Base-by-base conservation (phyloP, 208 protist species). In the Trypanosoma boissoni region DNA sequence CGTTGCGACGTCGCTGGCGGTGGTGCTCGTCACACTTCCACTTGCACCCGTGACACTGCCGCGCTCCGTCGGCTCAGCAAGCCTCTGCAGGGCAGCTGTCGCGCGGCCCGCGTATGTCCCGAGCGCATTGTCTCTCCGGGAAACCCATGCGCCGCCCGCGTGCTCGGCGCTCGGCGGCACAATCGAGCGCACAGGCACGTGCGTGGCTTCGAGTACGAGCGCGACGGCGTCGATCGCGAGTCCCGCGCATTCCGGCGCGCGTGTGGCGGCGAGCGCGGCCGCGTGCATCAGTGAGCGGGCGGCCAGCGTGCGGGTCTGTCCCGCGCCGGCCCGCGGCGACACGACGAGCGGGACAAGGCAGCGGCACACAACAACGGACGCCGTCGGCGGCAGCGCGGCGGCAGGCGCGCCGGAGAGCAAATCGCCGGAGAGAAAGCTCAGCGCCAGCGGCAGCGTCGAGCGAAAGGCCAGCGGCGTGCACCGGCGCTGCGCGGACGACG, bases 261-360 rank as follows among this genome's bases (percentile, higher is more conserved):
- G 23, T 9, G 9, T 6, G 31, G 16, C 34, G 8, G 34, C 34
- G 8, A 39, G 8, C 8, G 8, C 34, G 32, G 76, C 72, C 58
- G 76, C 88, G 46, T 84, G 74, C 55, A 76, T 78, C 32, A 94
- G 72, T 16, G 73, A 58, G 26, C 77, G 78, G 3, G 74, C 69
- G 24, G 80, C 82, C 18, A 80, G 53, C 41, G 77, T 57, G 42
- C 72, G 71, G 29, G 58, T 61, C 28, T 78, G 76, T 27, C 49
- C 29, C 12, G 67, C 39, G 14, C 64, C 56, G 29, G 43, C 56
- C 49, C 54, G 60, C 18, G 74, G 73, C 2, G 81, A 80, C 10
- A 91, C 74, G 23, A 80, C 54, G 4, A 92, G 59, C 7, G 85
- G 84, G n/a, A 83, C 32, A 45, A 92, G 74, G 68, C 88, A 92